These are phyloP conservation scores for Phytophthora sp. DNA, from an alignment of 352 stramenopile genomes.

Conservation along the genomic window DNA sequence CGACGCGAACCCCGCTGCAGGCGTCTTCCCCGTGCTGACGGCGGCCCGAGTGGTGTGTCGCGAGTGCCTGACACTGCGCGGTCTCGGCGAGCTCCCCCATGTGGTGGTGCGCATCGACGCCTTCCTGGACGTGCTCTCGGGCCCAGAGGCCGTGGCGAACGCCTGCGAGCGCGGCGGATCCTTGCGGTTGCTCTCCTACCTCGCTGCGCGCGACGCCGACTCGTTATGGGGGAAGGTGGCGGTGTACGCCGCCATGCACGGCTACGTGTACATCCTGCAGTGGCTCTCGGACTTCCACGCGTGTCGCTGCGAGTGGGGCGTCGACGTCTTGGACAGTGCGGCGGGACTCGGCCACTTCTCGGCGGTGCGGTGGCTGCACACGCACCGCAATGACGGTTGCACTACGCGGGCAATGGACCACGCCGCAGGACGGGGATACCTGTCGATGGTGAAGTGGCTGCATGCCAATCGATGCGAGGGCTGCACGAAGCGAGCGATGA, in stretches of 20 bases:
- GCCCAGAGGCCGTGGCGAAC: background rate
- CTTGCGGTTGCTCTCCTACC: constrained; percentile 5
- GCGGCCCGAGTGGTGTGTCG: constrained; percentile 7
- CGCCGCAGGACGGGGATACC: background rate
- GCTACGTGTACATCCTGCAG: constrained; percentile 13
- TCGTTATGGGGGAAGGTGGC: constrained; percentile 5
- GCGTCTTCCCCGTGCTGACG: constrained; percentile 2
- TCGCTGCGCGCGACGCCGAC: constrained; percentile 4
- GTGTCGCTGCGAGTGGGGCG: constrained; percentile 7
- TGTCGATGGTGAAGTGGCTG: constrained; percentile 8
- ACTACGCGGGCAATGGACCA: constrained; percentile 3
- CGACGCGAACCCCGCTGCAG: background rate
- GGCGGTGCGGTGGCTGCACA: constrained; percentile 3
- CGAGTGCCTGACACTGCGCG: background rate
- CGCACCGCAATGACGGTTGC: background rate
- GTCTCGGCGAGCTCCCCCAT: background rate
- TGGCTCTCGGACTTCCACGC: constrained; percentile 11
- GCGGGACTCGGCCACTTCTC: background rate
- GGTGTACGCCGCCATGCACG: constrained; percentile 5
- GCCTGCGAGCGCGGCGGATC: constrained; percentile 3
- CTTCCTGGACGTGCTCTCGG: constrained; percentile 2
- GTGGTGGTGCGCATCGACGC: background rate
- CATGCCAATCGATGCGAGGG: constrained; percentile 4
- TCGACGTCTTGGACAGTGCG: constrained; percentile 5
- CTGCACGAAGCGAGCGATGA: constrained; percentile 5